Base-by-base conservation (phyloP, 2,329 filamentous ascomycete species). In the Diaporthe helianthi region DNA sequence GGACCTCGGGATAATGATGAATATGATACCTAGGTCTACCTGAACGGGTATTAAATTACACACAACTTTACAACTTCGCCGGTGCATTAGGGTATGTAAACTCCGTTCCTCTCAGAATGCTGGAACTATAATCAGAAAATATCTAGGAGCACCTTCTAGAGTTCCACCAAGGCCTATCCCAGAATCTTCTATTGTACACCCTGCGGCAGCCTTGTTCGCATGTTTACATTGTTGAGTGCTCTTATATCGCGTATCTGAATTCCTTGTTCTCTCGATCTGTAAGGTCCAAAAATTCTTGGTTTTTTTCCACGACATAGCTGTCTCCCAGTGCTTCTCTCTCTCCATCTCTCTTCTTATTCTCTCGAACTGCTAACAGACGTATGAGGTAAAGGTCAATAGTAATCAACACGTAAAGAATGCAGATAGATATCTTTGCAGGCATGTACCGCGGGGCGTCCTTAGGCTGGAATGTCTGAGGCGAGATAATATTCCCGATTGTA, bases 401-500 rank as follows among this genome's bases (percentile, higher is more conserved):
- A 41, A 77, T 72, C 8, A 66, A 52, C n/a, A 66, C 29, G 26
- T 66, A 66, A 29, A 66, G 44, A 10, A 66, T 66, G 22, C 63
- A 66, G 31, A 66, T 66, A n/a, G 63, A 66, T 33, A 54, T 54
- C 12, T 66, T 66, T 2, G 63, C 74, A 26, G 73, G 74, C 8
- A 74, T 67, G 38, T 75, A 75, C 17, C 72, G 66, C 29, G 74
- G 73, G 0, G 75, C 78, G 29, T 80, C 78, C 6, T 75, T 74
- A 8, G 76, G 74, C 69, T 79, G 78, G 71, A 83, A 83, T 0
- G 79, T 82, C 66, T 82, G 80, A 1, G 80, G 81, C 0, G 76
- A 78, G 58, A 83, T 81, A 67, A 82, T 82, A 65, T 83, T 83
- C 22, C 80, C 81, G 12, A 81, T 75, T 0, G 76, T 78, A 66